phyloP scores from a whole-genome alignment of 345 rosid genomes.

The Acer saccharum region DNA sequence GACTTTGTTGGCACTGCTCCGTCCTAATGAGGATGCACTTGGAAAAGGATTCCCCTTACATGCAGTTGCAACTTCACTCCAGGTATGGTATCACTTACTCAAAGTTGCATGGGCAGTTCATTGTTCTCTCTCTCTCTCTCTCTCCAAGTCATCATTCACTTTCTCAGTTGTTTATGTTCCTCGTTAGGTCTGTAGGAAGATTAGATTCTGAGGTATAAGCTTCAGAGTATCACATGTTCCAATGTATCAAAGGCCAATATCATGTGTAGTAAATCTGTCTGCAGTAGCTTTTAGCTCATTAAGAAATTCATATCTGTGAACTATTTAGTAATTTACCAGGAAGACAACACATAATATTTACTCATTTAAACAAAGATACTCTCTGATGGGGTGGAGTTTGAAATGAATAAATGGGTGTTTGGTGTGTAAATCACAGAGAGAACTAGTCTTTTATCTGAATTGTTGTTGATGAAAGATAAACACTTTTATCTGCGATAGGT shows the following conservation, averaged over 20 bases:
- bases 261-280: neutral
- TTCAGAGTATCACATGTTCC: neutral
- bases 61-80: slow-evolving; percentile 79
- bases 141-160: neutral
- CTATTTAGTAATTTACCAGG: neutral
- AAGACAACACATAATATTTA: neutral
- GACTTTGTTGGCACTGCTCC: slow-evolving; percentile 76
- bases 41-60: slow-evolving; percentile 70
- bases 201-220: neutral
- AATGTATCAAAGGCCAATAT: no score
- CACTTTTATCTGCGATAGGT: slow-evolving; percentile 43
- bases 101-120: neutral
- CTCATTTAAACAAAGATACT: neutral
- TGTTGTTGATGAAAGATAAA: neutral
- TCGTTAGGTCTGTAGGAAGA: neutral
- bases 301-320: neutral
- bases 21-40: slow-evolving; percentile 53
- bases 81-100: slow-evolving; percentile 45
- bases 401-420: neutral
- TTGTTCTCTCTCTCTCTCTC: neutral
- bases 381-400: neutral
- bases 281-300: neutral
- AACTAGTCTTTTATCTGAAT: neutral
- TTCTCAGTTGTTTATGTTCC: slow-evolving; percentile 1
- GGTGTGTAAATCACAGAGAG: neutral